Base-by-base conservation (phyloP, 2,329 filamentous ascomycete genomes). In the Myriosclerotinia curreyana region DNA sequence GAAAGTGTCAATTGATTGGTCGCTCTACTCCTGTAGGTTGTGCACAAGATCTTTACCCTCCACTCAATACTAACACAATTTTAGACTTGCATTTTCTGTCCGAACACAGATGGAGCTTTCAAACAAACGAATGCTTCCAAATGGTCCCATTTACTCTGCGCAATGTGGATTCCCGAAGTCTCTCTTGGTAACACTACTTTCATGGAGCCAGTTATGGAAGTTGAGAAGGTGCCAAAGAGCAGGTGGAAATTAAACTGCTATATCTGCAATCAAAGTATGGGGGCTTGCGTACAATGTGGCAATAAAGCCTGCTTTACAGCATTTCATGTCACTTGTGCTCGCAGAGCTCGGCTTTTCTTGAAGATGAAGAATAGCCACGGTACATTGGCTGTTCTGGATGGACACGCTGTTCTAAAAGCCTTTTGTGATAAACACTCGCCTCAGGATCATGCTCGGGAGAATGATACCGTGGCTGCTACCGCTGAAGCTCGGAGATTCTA, bases 91-190 rank as follows among this genome's bases (percentile, higher is more conserved):
- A 96, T 99, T 68, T 99, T 99, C 79, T 99, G 95, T 74, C 95
- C 95, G 0, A 98, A 98, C 74, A 95, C 91, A 1, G 95, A 98
- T 71, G 95, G 95, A 17, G 95, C 95, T 3, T 99, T 99, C 80
- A 99, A 99, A 76, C 95, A 98, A 77, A 98, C 95, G 1, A 97
- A 92, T 69, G 90, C 91, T 2, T 92, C 93, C 3, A 95, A 96
- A 78, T 99, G 95, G 95, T 91, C 94, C 34, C 95, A 99, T 82
- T 79, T 99, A 14, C 85, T 99, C 11, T 99, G 95, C 74, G 92
- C 95, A 40, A 95, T 98, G 80, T 99, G 95, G 95, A 97, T 99
- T 71, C 95, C 95, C 0, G 95, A 99, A 77, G 92, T 98, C 8
- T 94, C 91, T 5, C 85, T 99, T 58, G 95, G 93, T 17, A 99